Evolutionary conservation across 768 basidiomycete species (phyloP).

Genomic region (Suillus clintonianus): DNA sequence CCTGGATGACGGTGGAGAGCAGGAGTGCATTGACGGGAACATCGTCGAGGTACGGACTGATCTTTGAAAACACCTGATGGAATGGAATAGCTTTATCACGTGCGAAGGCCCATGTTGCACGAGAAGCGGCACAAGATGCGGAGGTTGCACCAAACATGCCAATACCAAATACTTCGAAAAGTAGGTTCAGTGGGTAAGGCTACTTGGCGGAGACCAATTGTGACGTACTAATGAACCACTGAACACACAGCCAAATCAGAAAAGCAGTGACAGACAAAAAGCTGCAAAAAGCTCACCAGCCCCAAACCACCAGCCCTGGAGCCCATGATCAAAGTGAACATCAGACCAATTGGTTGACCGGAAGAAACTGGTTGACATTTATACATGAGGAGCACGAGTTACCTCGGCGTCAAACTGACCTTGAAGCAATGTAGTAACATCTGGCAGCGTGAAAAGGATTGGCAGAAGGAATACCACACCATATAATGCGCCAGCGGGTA

Average conservation of each 20-base stretch:
- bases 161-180: constrained; percentile 48
- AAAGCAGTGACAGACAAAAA: neutral
- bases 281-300: constrained; percentile 40
- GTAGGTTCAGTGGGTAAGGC: neutral
- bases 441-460: constrained; percentile 65
- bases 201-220: neutral
- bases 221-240: too few relatives aligned
- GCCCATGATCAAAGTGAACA: neutral
- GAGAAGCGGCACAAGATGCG: constrained; percentile 65
- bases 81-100: constrained; percentile 67
- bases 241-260: constrained; percentile 3
- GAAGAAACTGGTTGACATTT: too few relatives aligned
- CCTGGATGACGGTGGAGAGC: constrained; percentile 57
- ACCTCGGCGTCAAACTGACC: constrained; percentile 35
- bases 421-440: constrained; percentile 50
- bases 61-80: constrained; percentile 46
- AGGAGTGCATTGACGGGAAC: constrained; percentile 64
- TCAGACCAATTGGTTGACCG: neutral
- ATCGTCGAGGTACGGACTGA: constrained; percentile 42
- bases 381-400: neutral
- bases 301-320: constrained; percentile 34
- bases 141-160: constrained; percentile 67
- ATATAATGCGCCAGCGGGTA: constrained; percentile 50
- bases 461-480: constrained; percentile 39
- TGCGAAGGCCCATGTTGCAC: constrained; percentile 74